These are phyloP conservation scores for Geoglossum cookeanum DNA, from an alignment of 2,329 filamentous ascomycete genomes.

Conservation along the genomic window DNA sequence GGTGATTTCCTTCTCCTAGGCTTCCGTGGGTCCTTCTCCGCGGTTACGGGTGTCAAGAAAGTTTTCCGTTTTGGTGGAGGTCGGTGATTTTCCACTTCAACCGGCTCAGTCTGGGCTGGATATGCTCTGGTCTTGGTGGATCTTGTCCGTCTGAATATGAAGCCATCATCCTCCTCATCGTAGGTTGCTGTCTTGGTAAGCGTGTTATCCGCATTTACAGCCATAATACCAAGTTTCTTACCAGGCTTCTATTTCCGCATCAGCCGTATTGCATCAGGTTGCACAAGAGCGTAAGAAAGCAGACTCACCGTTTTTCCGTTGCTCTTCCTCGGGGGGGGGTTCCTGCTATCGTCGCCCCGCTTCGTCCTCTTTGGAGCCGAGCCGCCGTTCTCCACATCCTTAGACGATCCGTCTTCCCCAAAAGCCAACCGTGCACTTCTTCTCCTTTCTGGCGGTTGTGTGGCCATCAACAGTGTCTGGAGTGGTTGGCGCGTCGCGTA, in stretches of 20 bases:
- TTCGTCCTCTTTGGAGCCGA: constrained; percentile 1
- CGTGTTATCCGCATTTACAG: constrained; percentile 6
- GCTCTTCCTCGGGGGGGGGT: background rate
- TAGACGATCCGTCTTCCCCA: background rate
- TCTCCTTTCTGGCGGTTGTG: constrained; percentile 4
- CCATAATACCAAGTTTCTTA: background rate
- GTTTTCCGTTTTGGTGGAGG: constrained; percentile 17
- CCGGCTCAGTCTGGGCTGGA: constrained; percentile 21
- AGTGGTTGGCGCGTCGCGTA: constrained; percentile 6
- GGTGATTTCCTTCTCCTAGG: constrained; percentile 14
- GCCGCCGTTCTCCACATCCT: background rate
- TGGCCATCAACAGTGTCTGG: constrained; percentile 5
- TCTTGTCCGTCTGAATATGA: constrained; percentile 47
- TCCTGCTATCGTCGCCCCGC: background rate
- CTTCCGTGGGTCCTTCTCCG: constrained; percentile 24
- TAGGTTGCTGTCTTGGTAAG: constrained; percentile 25
- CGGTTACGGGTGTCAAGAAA: constrained; percentile 8
- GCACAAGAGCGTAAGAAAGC: background rate
- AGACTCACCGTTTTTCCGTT: constrained; percentile 3
- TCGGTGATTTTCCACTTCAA: constrained; percentile 10
- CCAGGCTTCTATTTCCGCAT: constrained; percentile 1
- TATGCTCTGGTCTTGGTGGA: constrained; percentile 45
- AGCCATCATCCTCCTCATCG: constrained; percentile 61
- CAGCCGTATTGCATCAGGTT: background rate
- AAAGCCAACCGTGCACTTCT: constrained; percentile 5